Evolutionary conservation across 2,329 filamentous ascomycete species (phyloP).

Genomic region (Scopulariopsis brevicaulis): DNA sequence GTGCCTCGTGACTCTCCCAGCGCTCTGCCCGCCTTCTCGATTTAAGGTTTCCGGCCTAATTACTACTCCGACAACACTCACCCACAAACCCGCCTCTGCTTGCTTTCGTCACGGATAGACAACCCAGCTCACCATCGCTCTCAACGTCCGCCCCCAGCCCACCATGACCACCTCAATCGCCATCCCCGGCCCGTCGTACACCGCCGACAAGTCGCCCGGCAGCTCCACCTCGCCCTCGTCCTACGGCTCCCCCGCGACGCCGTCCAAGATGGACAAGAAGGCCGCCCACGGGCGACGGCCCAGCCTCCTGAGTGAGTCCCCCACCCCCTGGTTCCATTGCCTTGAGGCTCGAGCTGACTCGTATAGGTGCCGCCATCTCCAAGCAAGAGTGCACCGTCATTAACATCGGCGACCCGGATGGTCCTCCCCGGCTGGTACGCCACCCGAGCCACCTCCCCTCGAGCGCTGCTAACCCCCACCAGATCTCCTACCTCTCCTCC

Average conservation of each 20-base stretch:
- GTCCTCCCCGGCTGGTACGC: constrained; percentile 59
- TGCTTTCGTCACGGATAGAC: not conserved
- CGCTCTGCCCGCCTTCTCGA: not conserved
- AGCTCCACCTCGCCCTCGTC: constrained; percentile 39
- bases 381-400: constrained; percentile 72
- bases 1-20: not conserved
- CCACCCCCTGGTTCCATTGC: not conserved
- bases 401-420: constrained; percentile 64
- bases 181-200: not conserved
- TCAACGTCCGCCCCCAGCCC: not conserved
- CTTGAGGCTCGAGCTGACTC: not conserved
- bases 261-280: constrained; percentile 22
- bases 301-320: constrained; percentile 45
- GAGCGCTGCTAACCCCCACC: not conserved
- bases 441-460: not conserved
- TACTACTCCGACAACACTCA: not conserved
- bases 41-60: not conserved
- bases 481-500: constrained; percentile 73
- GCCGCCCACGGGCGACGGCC: constrained; percentile 43
- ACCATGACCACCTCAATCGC: not conserved
- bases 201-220: not conserved
- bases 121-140: not conserved
- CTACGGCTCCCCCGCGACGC: constrained; percentile 37
- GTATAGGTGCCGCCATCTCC: constrained; percentile 56
- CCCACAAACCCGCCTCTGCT: not conserved